Conservation (phyloP, 495 filamentous ascomycete genomes). For the Pyrenula massariospora region DNA sequence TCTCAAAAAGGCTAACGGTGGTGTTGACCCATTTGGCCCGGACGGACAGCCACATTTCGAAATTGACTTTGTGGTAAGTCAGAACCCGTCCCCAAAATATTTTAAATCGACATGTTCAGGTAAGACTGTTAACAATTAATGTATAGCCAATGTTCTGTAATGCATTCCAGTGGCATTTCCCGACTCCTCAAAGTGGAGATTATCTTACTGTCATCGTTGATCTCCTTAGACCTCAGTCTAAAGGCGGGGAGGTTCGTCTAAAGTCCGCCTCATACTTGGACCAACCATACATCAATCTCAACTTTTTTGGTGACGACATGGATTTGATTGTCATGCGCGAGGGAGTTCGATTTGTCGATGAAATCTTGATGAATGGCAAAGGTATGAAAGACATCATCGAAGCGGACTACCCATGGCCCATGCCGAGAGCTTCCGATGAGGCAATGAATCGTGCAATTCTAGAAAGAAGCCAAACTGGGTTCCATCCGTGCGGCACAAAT, state of each 20-base stretch:
- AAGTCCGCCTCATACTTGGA: slow-evolving; percentile 36
- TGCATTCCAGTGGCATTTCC: slow-evolving; percentile 56
- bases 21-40: slow-evolving; percentile 46
- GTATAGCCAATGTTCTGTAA: slow-evolving; percentile 33
- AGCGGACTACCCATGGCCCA: slow-evolving; percentile 46
- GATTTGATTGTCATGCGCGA: slow-evolving; percentile 46
- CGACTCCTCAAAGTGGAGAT: slow-evolving; percentile 32
- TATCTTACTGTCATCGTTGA: slow-evolving; percentile 49
- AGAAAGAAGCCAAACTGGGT: slow-evolving; percentile 46
- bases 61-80: slow-evolving; percentile 43
- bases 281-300: slow-evolving; percentile 47
- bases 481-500: slow-evolving; percentile 45
- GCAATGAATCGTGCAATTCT: slow-evolving; percentile 44
- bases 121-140: not conserved
- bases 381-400: slow-evolving; percentile 45
- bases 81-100: not conserved
- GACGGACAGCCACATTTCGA: slow-evolving; percentile 52
- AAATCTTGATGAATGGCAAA: slow-evolving; percentile 41
- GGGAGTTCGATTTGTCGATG: slow-evolving; percentile 41
- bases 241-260: slow-evolving; percentile 36
- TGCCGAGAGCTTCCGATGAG: slow-evolving; percentile 42
- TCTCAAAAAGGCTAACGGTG: slow-evolving; percentile 36
- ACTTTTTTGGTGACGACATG: slow-evolving; percentile 45
- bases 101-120: not conserved
- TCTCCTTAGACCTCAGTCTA: slow-evolving; percentile 41